These are phyloP conservation scores for Penicillium sp. DNA, from an alignment of 2,329 filamentous ascomycete species.

Conservation along the genomic window DNA sequence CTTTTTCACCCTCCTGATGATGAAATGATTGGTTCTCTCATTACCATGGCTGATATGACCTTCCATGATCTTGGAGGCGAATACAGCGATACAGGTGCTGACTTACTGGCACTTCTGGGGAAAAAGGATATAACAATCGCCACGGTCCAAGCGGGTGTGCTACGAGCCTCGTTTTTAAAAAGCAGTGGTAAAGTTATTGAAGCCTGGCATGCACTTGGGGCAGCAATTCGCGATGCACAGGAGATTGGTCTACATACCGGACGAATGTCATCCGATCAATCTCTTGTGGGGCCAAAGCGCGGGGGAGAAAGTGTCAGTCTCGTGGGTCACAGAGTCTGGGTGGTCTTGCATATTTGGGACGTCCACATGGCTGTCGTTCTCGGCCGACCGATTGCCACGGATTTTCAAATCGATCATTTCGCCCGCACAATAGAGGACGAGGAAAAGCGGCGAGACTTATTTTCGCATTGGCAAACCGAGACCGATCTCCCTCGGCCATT, in stretches of 20 bases:
- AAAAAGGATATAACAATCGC: not conserved
- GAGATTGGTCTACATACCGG: not conserved
- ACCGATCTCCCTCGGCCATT: constrained; percentile 7
- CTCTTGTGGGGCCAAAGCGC: not conserved
- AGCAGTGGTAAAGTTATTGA: not conserved
- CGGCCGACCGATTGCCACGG: not conserved
- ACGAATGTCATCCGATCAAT: not conserved
- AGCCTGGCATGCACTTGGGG: not conserved
- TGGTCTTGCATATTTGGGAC: not conserved
- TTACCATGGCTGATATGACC: not conserved
- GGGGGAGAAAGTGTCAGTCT: not conserved
- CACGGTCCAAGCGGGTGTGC: not conserved
- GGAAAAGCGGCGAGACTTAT: not conserved
- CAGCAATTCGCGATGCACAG: not conserved
- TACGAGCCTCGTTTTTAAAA: not conserved
- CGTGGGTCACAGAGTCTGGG: not conserved
- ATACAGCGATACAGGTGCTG: not conserved
- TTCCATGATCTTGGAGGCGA: not conserved
- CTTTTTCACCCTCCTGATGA: not conserved
- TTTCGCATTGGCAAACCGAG: not conserved
- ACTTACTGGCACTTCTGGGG: not conserved
- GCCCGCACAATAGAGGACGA: not conserved
- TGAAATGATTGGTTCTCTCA: not conserved
- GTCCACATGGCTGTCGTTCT: not conserved
- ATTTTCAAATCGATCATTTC: not conserved